A percentile compares a stretch with the other conserved stretches of the same genome.
Conservation (phyloP, 2,329 filamentous ascomycete species). For the Penicillium sp. region DNA sequence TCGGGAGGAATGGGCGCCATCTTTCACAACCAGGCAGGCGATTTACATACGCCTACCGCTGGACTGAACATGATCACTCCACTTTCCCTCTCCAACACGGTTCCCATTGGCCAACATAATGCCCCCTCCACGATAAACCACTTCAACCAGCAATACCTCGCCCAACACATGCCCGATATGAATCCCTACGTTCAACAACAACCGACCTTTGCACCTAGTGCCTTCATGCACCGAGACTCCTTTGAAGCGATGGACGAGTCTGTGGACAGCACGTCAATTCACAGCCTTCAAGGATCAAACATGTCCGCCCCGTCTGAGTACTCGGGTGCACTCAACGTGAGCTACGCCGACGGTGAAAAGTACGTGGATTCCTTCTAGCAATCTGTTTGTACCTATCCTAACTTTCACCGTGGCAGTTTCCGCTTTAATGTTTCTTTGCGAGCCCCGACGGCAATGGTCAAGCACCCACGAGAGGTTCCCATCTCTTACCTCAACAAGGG, state of each 20-base stretch:
- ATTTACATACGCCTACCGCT: constrained; percentile 80
- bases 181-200: constrained; percentile 68
- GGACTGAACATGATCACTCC: constrained; percentile 76
- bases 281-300: constrained; percentile 55
- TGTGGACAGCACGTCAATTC: constrained; percentile 67
- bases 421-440: constrained; percentile 89
- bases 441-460: constrained; percentile 92
- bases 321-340: constrained; percentile 29
- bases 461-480: constrained; percentile 83
- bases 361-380: constrained; percentile 27
- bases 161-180: constrained; percentile 66
- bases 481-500: constrained; percentile 99
- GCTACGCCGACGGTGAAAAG: constrained; percentile 55
- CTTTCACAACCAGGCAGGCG: constrained; percentile 80
- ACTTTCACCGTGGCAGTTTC: constrained; percentile 56
- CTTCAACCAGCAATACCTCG: constrained; percentile 60
- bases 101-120: constrained; percentile 64
- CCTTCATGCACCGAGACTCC: constrained; percentile 78
- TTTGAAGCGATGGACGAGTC: constrained; percentile 76
- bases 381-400: constrained; percentile 16
- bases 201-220: constrained; percentile 69
- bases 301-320: constrained; percentile 42
- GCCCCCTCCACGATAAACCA: constrained; percentile 63
- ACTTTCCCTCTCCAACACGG: constrained; percentile 72
- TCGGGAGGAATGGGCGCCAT: constrained; percentile 74